Base-by-base conservation (phyloP, 2,329 filamentous ascomycete genomes). In the Monosporascus ibericus region DNA sequence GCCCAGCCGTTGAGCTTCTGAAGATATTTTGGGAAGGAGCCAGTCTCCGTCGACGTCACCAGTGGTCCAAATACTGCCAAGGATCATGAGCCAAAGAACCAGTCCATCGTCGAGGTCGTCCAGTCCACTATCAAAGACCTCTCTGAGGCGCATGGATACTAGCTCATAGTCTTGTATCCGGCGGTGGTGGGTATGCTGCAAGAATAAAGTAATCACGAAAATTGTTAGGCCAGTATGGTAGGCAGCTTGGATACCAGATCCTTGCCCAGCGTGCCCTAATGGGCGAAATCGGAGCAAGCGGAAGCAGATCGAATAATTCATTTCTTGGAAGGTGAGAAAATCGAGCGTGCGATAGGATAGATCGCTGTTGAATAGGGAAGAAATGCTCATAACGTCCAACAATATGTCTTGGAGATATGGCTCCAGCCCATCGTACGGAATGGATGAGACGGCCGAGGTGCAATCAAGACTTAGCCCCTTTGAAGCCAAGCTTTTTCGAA, bases 171-270 rank as follows among this genome's bases (percentile, higher is more conserved):
- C 25, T 9, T 40, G 11, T 15, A 54, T 48, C 15, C 40, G 47
- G 2, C 46, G 34, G 11, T 20, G 30, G 11, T 17, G 30, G 20
- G 39, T 46, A n/a, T 8, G 17, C 30, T 54, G 49, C 39, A 50
- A 39, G 18, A 47, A 47, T 17, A 49, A 25, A 36, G 49, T 49
- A 49, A 54, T 49, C 49, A 46, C 25, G 30, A 54, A 54, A 20
- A 52, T 36, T 2, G 24, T 52, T 38, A 52, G 15, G 3, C 52
- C 52, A n/a, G 46, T 36, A 24, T 54, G 52, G 27, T 49, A 52
- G 7, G 20, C 39, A 18, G 44, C 25, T 11, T 54, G 37, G 14
- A 52, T n/a, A 18, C 11, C 47, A 40, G 44, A 36, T 20, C 8
- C 20, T 8, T 34, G 30, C 34, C 34, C 20, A n/a, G 39, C 18